These are phyloP conservation scores for Setomelanomma holmii DNA, from an alignment of 2,329 filamentous ascomycete species.

Conservation along the genomic window DNA sequence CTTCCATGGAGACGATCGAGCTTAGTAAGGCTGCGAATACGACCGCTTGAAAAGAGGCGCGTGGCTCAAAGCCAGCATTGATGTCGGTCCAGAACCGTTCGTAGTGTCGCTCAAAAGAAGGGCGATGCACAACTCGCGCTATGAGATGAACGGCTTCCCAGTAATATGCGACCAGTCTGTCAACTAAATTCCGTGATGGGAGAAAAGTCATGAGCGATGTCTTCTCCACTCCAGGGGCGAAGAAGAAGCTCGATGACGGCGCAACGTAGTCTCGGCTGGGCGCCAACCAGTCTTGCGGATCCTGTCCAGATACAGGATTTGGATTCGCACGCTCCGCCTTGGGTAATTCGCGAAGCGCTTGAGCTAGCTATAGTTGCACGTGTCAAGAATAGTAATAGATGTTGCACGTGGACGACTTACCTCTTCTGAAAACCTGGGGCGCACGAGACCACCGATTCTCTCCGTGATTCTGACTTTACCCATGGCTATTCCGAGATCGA, in stretches of 20 bases:
- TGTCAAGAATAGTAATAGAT: slow-evolving; percentile 5
- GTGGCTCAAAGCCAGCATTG: slow-evolving; percentile 65
- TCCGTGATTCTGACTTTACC: slow-evolving; percentile 77
- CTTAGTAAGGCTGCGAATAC: slow-evolving; percentile 75
- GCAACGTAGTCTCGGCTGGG: slow-evolving; percentile 72
- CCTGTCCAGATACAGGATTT: slow-evolving; percentile 18
- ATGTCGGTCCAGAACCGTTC: slow-evolving; percentile 70
- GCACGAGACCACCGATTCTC: slow-evolving; percentile 74
- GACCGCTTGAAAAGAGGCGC: slow-evolving; percentile 70
- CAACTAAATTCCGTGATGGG: slow-evolving; percentile 64
- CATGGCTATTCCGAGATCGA: slow-evolving; percentile 75
- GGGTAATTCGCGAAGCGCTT: slow-evolving; percentile 40
- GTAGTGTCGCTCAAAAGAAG: slow-evolving; percentile 71
- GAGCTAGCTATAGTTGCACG: slow-evolving; percentile 29
- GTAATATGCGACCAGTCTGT: slow-evolving; percentile 71
- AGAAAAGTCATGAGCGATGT: slow-evolving; percentile 65
- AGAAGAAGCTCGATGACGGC: slow-evolving; percentile 72
- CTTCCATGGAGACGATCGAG: slow-evolving; percentile 70
- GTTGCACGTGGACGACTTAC: slow-evolving; percentile 51
- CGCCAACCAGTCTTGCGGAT: slow-evolving; percentile 60
- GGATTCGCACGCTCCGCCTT: slow-evolving; percentile 11
- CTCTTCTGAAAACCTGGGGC: slow-evolving; percentile 75
- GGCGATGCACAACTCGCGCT: slow-evolving; percentile 70
- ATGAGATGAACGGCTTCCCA: slow-evolving; percentile 73
- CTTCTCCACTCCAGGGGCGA: slow-evolving; percentile 59